Percentiles rank a stretch among this genome's conserved stretches.
phyloP scores from a whole-genome alignment of 768 basidiomycete genomes.

The Amanita inopinata region DNA sequence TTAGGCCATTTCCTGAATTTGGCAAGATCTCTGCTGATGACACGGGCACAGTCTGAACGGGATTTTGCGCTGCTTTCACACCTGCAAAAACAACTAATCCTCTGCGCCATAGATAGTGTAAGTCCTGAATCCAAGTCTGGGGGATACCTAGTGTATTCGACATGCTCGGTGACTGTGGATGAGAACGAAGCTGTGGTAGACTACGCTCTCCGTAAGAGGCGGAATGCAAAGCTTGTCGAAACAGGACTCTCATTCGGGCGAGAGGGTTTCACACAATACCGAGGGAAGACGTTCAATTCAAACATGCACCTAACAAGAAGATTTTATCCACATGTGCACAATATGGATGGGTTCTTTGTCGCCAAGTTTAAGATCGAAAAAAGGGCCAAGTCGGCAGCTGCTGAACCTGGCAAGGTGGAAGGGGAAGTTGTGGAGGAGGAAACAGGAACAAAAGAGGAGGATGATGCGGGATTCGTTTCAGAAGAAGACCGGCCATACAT shows the following conservation, averaged over 20 bases:
- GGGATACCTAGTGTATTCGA: constrained; percentile 94
- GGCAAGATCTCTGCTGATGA: constrained; percentile 9
- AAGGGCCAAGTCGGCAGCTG: constrained; percentile 39
- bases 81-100: constrained; percentile 94
- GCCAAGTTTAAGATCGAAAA: constrained; percentile 96
- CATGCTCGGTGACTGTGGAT: constrained; percentile 95
- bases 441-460: constrained; percentile 22
- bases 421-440: constrained; percentile 22
- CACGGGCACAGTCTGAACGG: constrained; percentile 61
- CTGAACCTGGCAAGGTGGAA: constrained; percentile 21
- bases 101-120: constrained; percentile 96
- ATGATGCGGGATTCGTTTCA: constrained; percentile 55
- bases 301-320: constrained; percentile 75
- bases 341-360: constrained; percentile 99
- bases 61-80: constrained; percentile 96
- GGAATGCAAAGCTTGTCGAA: constrained; percentile 86
- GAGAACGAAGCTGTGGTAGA: constrained; percentile 98
- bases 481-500: constrained; percentile 73
- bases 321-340: constrained; percentile 96
- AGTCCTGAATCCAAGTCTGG: constrained; percentile 85
- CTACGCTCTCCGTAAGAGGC: constrained; percentile 91
- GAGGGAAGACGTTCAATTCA: constrained; percentile 83
- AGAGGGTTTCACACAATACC: constrained; percentile 83
- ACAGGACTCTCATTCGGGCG: constrained; percentile 90
- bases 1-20: constrained; percentile 22